A percentile compares a stretch with the other conserved stretches of the same genome.
phyloP scores from a whole-genome alignment of 129 eudicot species.

The Artemisia annua region DNA sequence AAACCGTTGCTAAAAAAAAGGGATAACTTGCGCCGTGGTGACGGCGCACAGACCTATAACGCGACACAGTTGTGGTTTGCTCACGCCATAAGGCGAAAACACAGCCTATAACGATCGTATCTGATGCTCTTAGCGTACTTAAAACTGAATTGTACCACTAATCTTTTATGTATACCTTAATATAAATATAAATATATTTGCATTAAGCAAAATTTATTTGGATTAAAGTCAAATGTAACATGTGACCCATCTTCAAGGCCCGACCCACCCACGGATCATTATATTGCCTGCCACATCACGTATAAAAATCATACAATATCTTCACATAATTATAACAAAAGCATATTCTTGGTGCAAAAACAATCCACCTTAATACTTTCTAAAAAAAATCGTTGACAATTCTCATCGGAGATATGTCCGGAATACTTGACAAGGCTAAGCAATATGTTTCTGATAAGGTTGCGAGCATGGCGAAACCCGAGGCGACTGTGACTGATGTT shows the following conservation, averaged over 20 bases:
- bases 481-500: constrained; percentile 21
- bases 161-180: too few relatives aligned
- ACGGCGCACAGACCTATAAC: too few relatives aligned
- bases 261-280: constrained; percentile 23
- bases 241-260: constrained; percentile 25
- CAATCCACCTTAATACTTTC: constrained; percentile 16
- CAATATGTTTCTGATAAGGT: constrained; percentile 24
- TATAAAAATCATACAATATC: background rate
- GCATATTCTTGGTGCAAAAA: constrained; percentile 14
- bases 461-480: constrained; percentile 35
- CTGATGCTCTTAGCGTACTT: too few relatives aligned
- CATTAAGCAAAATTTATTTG: too few relatives aligned
- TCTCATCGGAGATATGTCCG: constrained; percentile 31
- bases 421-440: constrained; percentile 28
- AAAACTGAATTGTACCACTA: too few relatives aligned
- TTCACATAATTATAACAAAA: background rate
- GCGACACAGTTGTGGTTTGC: too few relatives aligned
- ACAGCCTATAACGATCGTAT: too few relatives aligned
- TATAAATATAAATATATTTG: too few relatives aligned
- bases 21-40: too few relatives aligned
- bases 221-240: background rate
- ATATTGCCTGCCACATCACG: background rate
- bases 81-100: too few relatives aligned
- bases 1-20: too few relatives aligned
- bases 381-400: background rate